Evolutionary conservation across 129 eudicot genomes (phyloP).

Genomic region (Oenanthe sinensis): DNA sequence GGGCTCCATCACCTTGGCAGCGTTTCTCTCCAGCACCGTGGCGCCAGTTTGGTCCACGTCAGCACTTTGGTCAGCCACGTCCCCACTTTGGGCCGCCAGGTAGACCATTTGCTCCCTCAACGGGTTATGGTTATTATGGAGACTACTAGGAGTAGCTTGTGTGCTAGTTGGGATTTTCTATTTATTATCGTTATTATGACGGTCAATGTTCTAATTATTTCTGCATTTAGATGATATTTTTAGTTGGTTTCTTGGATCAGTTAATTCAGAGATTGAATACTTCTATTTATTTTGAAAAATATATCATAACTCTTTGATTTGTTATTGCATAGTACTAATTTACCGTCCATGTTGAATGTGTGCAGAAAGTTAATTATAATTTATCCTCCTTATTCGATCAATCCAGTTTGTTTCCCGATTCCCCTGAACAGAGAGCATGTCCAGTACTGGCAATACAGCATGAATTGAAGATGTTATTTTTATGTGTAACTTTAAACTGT

Average conservation of each 20-base stretch:
- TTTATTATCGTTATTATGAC: too few relatives aligned
- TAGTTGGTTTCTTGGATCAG: background rate
- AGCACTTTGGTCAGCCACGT: background rate
- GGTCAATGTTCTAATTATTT: too few relatives aligned
- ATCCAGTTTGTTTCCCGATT: conserved; percentile 34
- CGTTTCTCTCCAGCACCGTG: background rate
- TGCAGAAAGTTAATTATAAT: too few relatives aligned
- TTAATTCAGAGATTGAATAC: background rate
- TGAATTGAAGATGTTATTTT: background rate
- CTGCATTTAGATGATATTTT: background rate
- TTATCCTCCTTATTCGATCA: conserved; percentile 64
- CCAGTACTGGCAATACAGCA: background rate
- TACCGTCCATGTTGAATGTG: too few relatives aligned
- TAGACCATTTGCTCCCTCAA: background rate
- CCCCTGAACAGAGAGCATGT: conserved; percentile 33
- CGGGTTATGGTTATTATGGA: background rate
- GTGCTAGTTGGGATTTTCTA: background rate
- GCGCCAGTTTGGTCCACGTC: background rate
- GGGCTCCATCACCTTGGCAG: background rate
- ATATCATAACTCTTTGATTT: background rate
- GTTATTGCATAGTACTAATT: too few relatives aligned
- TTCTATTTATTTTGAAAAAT: too few relatives aligned
- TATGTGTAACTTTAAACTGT: too few relatives aligned
- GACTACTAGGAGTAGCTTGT: background rate
- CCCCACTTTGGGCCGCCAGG: background rate